These are phyloP conservation scores for Phytopythium cucurbitacearum DNA, from an alignment of 352 stramenopile genomes.

Conservation along the genomic window DNA sequence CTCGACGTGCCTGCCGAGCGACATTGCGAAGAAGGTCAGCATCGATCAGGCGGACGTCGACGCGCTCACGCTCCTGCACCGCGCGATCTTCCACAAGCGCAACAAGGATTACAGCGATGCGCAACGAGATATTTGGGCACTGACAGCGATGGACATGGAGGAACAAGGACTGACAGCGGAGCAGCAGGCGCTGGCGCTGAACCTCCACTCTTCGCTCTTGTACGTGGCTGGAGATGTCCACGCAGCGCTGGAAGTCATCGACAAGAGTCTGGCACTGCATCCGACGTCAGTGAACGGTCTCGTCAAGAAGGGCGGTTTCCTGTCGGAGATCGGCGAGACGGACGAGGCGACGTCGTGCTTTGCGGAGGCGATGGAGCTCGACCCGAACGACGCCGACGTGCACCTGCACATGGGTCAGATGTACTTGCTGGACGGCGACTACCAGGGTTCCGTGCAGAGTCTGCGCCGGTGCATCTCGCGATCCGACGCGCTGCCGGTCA, in stretches of 20 bases:
- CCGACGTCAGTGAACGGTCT: conserved; percentile 55
- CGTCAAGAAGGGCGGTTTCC: conserved; percentile 81
- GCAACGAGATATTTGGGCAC: conserved; percentile 37
- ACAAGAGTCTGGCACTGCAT: conserved; percentile 48
- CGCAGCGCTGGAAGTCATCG: conserved; percentile 60
- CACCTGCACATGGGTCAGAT: conserved; percentile 81
- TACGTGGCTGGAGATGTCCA: conserved; percentile 79
- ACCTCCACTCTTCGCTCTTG: conserved; percentile 76
- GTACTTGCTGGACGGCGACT: conserved; percentile 75
- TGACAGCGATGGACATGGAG: conserved; percentile 36
- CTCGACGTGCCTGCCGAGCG: conserved; percentile 43
- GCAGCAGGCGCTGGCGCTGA: conserved; percentile 52
- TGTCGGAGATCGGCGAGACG: conserved; percentile 67
- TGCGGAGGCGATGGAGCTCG: conserved; percentile 53
- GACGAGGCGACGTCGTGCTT: conserved; percentile 64
- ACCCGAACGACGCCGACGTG: conserved; percentile 73
- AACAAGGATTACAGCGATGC: conserved; percentile 43
- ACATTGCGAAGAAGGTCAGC: conserved; percentile 53
- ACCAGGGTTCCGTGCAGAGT: conserved; percentile 62
- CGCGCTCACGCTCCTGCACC: conserved; percentile 46
- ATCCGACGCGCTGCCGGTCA: conserved; percentile 70
- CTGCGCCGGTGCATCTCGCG: conserved; percentile 71
- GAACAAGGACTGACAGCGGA: conserved; percentile 26
- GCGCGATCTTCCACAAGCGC: conserved; percentile 68
- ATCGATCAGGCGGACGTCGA: conserved; percentile 38